These are phyloP conservation scores for Sphaerobolus stellatus DNA, from an alignment of 1,284 basidiomycete species.

Conservation along the genomic window DNA sequence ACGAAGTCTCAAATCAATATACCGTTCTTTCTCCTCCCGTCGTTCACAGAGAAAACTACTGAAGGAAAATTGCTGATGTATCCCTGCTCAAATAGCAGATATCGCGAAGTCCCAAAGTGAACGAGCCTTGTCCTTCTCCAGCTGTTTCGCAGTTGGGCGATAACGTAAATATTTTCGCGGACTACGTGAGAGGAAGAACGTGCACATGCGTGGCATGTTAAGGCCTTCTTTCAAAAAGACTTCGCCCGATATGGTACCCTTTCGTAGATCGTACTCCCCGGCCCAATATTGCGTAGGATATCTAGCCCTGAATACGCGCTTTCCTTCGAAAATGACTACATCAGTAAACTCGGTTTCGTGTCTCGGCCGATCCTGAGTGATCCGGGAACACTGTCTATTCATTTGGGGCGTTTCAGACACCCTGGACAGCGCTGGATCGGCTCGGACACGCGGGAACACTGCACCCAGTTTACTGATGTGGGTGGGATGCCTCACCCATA, in stretches of 20 bases:
- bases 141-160: constrained; percentile 6
- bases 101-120: constrained; percentile 27
- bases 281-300: background rate
- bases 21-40: background rate
- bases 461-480: no score
- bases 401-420: constrained; percentile 22
- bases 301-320: background rate
- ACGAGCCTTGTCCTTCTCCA: constrained; percentile 16
- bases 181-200: background rate
- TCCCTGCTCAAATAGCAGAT: constrained; percentile 9
- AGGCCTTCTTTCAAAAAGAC: background rate
- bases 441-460: no score
- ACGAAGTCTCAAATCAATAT: background rate
- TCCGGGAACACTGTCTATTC: constrained; percentile 14
- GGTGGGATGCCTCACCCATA: no score
- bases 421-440: background rate
- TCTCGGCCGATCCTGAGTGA: constrained; percentile 9
- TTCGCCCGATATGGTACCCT: background rate
- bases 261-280: background rate
- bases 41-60: background rate
- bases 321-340: background rate
- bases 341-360: background rate
- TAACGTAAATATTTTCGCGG: background rate
- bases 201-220: background rate
- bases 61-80: background rate